Base-by-base conservation (phyloP, 768 basidiomycete genomes). In the Suillus subalutaceus region DNA sequence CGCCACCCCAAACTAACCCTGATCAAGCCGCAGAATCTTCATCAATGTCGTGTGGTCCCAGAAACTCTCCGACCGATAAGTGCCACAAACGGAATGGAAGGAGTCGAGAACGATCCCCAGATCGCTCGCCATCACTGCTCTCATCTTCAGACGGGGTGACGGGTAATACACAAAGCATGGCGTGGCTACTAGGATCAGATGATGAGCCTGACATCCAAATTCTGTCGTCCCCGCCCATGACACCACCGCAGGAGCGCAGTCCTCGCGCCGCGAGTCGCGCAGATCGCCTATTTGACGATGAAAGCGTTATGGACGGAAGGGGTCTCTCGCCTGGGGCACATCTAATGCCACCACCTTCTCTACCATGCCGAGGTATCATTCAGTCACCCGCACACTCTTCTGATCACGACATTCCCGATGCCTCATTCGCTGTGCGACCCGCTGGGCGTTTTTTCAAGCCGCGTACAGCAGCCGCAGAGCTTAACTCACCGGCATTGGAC, bases 111-210 rank as follows among this genome's bases (percentile, higher is more conserved):
- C 41, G 18, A 32, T 73, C 73, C 43, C 74, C 71, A 3, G 66
- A 67, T n/a, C 62, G 68, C 59, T 71, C 72, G 20, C 55, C 40
- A 52, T 69, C 68, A 4, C 72, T 69, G 30, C 60, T 13, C 6
- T 68, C 65, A n/a, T 59, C 16, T 16, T 63, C 65, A 38, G 61
- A 61, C 40, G 62, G 62, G 20, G 30, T 52, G 62, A 66, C 40
- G 37, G 57, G 52, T 16, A 66, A 63, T 20, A 73, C 79, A 44
- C 74, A 81, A 58, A 82, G 82, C 69, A 88, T 91, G 78, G 83
- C 85, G 2, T 91, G 89, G 90, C 78, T 92, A 26, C 74, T 91
- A 12, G 88, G 87, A 32, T 88, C 88, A 65, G 88, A 90, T 62
- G 89, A 83, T n/a, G 81, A 89, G 55, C 81, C 79, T 12, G 79